Base-by-base conservation (phyloP, 306 rosid species). In the Hylodesmum podocarpum region DNA sequence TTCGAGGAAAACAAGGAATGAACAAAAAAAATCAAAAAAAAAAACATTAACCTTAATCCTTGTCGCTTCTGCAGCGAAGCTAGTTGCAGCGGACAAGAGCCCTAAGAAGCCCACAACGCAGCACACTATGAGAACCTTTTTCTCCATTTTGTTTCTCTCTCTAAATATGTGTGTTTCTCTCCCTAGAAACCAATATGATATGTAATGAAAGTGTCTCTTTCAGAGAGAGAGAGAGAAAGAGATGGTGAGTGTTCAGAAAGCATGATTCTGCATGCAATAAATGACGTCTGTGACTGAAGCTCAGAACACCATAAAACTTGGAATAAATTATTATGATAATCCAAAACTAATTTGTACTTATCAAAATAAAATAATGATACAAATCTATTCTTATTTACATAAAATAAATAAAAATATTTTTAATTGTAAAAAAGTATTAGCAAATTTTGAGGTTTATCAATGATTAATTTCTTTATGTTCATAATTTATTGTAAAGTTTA, bases 41-140 rank as follows among this genome's bases (percentile, higher is more conserved):
- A 74, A 47, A 25, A 73, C 57, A 61, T 13, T 70, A 76, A 91
- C 98, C 98, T 91, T 91, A 73, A 91, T 88, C 79, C 97, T 78
- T 4, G 93, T 94, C 4, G 72, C 96, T 78, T 94, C 98, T 0
- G 96, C 98, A 84, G 37, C 94, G 77, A 94, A 90, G 39, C 91
- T 90, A 50, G 96, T 83, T 14, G 91, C 93, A 70, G 93, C 96
- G 1, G 98, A 82, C 36, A 91, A 76, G 3, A 94, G 79, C 16
- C 91, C 97, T 74, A 94, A 70, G 46, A 94, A 86, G 31, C 86
- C 96, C 54, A 85, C 97, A 0, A 77, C 77, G 29, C 86, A 68
- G 63, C 92, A 84, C 27, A 94, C 87, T 3, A 78, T 1, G 21
- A 88, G 12, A 53, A 46, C 84, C 82, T 84, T 94, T 78, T 54